Percentiles rank a stretch among this genome's conserved stretches.
These are phyloP conservation scores for Dioszegia hungarica DNA, from an alignment of 768 basidiomycete species.

Conservation along the genomic window DNA sequence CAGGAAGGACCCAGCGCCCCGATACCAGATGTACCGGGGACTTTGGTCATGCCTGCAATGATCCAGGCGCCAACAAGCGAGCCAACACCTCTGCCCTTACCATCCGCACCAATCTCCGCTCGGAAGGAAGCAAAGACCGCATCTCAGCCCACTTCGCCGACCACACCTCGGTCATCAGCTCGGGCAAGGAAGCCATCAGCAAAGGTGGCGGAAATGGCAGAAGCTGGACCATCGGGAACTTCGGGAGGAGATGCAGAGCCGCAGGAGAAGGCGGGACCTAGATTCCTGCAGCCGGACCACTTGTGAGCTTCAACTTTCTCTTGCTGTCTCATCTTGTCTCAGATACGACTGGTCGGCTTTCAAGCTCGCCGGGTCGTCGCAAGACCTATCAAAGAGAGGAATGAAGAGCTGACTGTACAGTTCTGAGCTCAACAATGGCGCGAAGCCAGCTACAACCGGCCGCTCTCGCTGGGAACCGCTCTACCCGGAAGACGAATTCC, in stretches of 20 bases:
- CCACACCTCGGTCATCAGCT: neutral
- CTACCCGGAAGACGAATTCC: slow-evolving; percentile 3
- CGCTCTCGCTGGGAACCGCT: slow-evolving; percentile 7
- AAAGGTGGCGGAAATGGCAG: slow-evolving; percentile 4
- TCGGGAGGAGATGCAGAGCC: neutral
- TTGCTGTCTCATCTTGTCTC: neutral
- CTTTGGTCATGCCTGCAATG: too few species aligned
- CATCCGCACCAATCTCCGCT: neutral
- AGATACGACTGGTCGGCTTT: neutral
- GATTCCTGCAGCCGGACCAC: slow-evolving; percentile 29
- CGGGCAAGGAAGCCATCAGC: neutral
- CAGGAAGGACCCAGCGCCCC: too few species aligned
- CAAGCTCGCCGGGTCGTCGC: too few species aligned
- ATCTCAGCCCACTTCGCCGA: neutral
- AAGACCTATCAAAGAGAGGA: neutral
- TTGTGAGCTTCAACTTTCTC: slow-evolving; percentile 23
- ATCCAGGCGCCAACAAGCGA: too few species aligned
- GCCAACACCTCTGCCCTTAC: neutral
- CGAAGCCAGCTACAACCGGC: slow-evolving; percentile 7
- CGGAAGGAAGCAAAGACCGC: neutral
- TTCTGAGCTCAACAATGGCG: slow-evolving; percentile 40
- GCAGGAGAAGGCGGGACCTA: slow-evolving; percentile 10
- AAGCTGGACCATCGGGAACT: slow-evolving; percentile 9
- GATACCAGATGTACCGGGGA: too few species aligned
- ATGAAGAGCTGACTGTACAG: slow-evolving; percentile 16